Evolutionary conservation across 345 rosid genomes (phyloP).

Genomic region (Brassica rapa): DNA sequence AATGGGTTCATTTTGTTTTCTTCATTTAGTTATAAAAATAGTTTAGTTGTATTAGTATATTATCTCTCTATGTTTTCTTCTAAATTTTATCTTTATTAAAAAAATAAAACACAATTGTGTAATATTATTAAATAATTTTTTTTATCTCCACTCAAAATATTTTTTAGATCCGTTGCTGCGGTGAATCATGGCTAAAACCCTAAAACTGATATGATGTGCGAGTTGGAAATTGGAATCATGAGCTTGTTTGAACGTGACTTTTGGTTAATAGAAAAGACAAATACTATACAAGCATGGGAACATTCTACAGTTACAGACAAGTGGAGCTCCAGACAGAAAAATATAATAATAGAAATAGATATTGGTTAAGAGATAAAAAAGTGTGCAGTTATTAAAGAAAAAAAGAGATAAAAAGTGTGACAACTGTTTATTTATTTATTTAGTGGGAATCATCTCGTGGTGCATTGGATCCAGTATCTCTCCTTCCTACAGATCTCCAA

Average conservation of each 20-base stretch:
- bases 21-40: too few relatives aligned
- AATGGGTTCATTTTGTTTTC: too few relatives aligned
- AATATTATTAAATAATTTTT: too few relatives aligned
- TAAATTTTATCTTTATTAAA: too few relatives aligned
- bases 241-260: neutral
- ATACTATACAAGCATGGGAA: conserved; percentile 16
- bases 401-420: neutral
- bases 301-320: neutral
- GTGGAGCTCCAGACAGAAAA: neutral
- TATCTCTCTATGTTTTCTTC: too few relatives aligned
- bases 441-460: conserved; percentile 6
- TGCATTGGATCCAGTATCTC: conserved; percentile 24
- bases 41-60: too few relatives aligned
- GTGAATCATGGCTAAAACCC: too few relatives aligned
- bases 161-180: too few relatives aligned
- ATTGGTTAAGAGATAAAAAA: neutral
- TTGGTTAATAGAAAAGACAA: neutral
- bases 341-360: neutral
- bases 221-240: neutral
- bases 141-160: too few relatives aligned
- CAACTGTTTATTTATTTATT: neutral
- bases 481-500: neutral
- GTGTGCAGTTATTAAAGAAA: neutral
- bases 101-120: too few relatives aligned
- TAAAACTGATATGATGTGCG: neutral